These are phyloP conservation scores for Candida ponderosae DNA, from an alignment of 805 yeast species.

Conservation along the genomic window DNA sequence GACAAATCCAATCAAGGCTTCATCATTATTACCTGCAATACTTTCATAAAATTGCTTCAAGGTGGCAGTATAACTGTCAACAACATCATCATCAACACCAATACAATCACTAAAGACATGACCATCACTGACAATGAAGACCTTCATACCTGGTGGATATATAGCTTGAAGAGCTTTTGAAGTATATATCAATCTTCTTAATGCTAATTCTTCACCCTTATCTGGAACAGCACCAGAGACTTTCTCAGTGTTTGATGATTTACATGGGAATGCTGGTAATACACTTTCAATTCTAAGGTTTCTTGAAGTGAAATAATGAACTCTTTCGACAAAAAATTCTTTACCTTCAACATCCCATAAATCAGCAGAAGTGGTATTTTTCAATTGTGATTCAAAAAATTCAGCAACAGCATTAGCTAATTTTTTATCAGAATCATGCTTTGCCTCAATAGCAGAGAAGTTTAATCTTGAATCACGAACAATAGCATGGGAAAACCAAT, in stretches of 20 bases:
- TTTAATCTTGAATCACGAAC: slow-evolving; percentile 26
- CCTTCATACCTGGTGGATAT: slow-evolving; percentile 48
- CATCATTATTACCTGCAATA: slow-evolving; percentile 23
- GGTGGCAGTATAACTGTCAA: slow-evolving; percentile 37
- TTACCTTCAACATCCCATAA: slow-evolving; percentile 42
- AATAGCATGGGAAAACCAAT: slow-evolving; percentile 31
- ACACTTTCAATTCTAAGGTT: slow-evolving; percentile 43
- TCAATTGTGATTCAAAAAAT: slow-evolving; percentile 37
- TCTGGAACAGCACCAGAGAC: slow-evolving; percentile 45
- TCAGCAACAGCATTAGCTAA: slow-evolving; percentile 28
- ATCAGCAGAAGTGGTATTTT: slow-evolving; percentile 38
- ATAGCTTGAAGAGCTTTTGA: slow-evolving; percentile 25
- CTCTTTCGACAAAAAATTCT: slow-evolving; percentile 31
- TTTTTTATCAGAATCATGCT: slow-evolving; percentile 5
- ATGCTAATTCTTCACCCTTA: slow-evolving; percentile 40
- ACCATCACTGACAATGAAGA: slow-evolving; percentile 56
- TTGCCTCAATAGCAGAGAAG: slow-evolving; percentile 11
- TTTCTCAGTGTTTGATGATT: slow-evolving; percentile 48
- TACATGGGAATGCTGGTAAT: slow-evolving; percentile 60
- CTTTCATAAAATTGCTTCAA: slow-evolving; percentile 35
- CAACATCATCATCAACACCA: slow-evolving; percentile 51
- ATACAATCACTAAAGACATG: slow-evolving; percentile 61
- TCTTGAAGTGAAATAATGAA: slow-evolving; percentile 41
- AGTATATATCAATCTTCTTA: slow-evolving; percentile 28
- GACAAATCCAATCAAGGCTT: slow-evolving; percentile 29